Evolutionary conservation across 1,284 basidiomycete genomes (phyloP), one percentile per base, ranked within the genome.

Genomic region (Leccinum pachyderme): DNA sequence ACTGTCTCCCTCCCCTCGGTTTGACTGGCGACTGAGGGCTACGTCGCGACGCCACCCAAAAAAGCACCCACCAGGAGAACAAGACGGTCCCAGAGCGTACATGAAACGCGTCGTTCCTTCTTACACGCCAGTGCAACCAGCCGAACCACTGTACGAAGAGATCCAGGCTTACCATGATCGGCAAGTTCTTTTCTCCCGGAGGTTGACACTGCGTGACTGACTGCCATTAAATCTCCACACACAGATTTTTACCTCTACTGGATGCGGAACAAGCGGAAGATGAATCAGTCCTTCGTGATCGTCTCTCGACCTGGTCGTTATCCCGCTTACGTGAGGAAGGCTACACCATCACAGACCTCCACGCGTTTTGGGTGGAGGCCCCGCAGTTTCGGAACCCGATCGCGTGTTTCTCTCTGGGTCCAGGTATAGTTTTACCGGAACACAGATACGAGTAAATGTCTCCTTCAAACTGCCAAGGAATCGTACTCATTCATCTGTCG

Each of bases 221-320:
- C 37, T 18, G 39, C 18, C 51, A 48, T 45, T 43, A 22, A 39
- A 32, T 41, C n/a, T n/a, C 52, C 51, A 4, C 52, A 91, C 35
- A 18, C 37, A 39, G 89, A 49, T 93, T 91, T 66, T 39, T 81
- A 15, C 78, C 81, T 0, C 74, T 92, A 4, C 68, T 93, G 2
- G 70, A 76, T 15, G 77, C 80, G 3, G 91, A 93, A 70, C 83
- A 86, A 66, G 75, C 73, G 1, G 82, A 89, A 61, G 82, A 81
- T 39, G 82, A 86, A 60, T 75, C 75, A 2, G 74, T 80, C 1
- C 64, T 89, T 31, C 76, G 77, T 28, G 76, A 85, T 56, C 81
- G 91, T 33, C 74, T 93, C 13, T 73, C 80, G 0, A 81, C 77
- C 24, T 92, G 89, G 88, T 74, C 81, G 1, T 57, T 85, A 5